These are phyloP conservation scores for Peniophora sp. DNA, from an alignment of 1,284 basidiomycete genomes.

Conservation along the genomic window DNA sequence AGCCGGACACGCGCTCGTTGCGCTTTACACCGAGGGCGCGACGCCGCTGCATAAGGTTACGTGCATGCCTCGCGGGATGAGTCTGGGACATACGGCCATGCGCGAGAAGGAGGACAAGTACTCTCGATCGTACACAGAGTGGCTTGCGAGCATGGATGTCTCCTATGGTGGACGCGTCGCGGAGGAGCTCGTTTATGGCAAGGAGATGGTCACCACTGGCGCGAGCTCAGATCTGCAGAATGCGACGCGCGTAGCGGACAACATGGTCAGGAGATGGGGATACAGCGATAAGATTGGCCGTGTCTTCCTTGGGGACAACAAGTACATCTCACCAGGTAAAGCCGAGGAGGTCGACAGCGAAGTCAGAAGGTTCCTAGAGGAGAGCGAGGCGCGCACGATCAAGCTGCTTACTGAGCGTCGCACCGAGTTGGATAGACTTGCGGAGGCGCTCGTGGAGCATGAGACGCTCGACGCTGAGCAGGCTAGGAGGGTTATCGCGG, in stretches of 20 bases:
- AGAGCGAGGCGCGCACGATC: constrained; percentile 64
- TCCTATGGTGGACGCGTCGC: constrained; percentile 90
- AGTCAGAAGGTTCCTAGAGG: constrained; percentile 75
- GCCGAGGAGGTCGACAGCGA: constrained; percentile 79
- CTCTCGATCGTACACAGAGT: constrained; percentile 68
- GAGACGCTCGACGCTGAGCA: constrained; percentile 88
- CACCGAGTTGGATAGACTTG: constrained; percentile 81
- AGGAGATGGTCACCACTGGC: constrained; percentile 85
- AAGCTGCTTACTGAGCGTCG: constrained; percentile 65
- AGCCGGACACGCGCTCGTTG: constrained; percentile 90
- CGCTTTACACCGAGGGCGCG: constrained; percentile 86
- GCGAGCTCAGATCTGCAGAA: constrained; percentile 79
- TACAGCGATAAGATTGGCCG: constrained; percentile 83
- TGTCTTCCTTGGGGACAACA: constrained; percentile 70
- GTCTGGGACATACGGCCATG: constrained; percentile 84
- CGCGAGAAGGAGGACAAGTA: constrained; percentile 79
- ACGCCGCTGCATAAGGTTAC: constrained; percentile 96
- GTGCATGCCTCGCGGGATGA: constrained; percentile 89
- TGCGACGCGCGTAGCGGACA: constrained; percentile 75
- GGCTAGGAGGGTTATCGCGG: constrained; percentile 78
- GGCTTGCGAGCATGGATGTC: constrained; percentile 78
- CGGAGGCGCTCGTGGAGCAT: constrained; percentile 83
- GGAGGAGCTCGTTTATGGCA: constrained; percentile 87
- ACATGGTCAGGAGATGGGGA: constrained; percentile 89
- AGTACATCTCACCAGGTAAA: constrained; percentile 64